phyloP scores from a whole-genome alignment of 306 rosid species.

The Castanospermum australe region DNA sequence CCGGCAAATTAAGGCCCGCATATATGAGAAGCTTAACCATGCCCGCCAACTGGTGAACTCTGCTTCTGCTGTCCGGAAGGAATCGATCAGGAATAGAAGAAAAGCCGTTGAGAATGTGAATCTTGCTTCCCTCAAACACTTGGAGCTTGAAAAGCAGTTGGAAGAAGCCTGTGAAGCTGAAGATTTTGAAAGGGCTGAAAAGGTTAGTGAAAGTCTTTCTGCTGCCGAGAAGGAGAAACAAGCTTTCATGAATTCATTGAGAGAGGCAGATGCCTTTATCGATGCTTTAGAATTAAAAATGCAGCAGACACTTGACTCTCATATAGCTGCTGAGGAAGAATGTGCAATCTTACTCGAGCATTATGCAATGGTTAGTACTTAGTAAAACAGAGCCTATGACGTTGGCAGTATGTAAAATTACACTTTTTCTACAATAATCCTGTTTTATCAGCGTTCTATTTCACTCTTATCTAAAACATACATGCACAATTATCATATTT shows the following conservation, averaged over 20 bases:
- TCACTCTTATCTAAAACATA: background rate
- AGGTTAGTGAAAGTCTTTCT: constrained; percentile 62
- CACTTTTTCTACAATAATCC: background rate
- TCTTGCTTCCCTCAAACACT: constrained; percentile 38
- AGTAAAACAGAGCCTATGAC: background rate
- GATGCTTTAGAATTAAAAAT: constrained; percentile 57
- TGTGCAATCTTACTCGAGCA: constrained; percentile 51
- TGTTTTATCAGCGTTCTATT: background rate
- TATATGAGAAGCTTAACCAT: constrained; percentile 48
- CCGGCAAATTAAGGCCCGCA: constrained; percentile 39
- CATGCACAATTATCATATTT: background rate
- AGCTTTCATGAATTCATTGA: constrained; percentile 37
- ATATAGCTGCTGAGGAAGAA: constrained; percentile 65
- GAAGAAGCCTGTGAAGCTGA: constrained; percentile 83
- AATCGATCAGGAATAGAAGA: constrained; percentile 57
- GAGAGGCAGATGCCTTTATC: constrained; percentile 53
- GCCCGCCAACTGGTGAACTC: constrained; percentile 51
- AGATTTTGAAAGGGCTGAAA: constrained; percentile 75
- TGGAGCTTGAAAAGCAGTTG: constrained; percentile 64
- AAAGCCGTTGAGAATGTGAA: constrained; percentile 43
- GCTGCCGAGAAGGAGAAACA: constrained; percentile 60
- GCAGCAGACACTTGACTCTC: constrained; percentile 55
- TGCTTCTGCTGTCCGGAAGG: constrained; percentile 60
- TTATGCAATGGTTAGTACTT: constrained; percentile 55
- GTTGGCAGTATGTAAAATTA: background rate